A percentile compares a stretch with the other conserved stretches of the same genome.
Conservation (phyloP, 495 filamentous ascomycete genomes). For the Penicillium cataractarum region DNA sequence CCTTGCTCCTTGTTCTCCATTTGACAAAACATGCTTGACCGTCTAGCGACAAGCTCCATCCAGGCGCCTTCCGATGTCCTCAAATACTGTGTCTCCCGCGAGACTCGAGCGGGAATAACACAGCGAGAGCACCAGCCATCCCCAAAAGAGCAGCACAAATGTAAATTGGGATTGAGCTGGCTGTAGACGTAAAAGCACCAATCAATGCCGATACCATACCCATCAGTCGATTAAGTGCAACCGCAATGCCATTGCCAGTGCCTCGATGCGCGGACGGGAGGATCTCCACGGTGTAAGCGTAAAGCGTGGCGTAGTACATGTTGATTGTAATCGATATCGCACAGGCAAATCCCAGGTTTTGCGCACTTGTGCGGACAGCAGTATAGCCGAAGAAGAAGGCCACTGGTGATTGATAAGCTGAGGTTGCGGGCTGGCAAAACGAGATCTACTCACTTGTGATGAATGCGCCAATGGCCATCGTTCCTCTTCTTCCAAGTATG, state of each 20-base stretch:
- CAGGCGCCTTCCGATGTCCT: background rate
- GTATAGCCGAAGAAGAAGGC: slow-evolving; percentile 50
- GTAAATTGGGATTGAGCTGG: slow-evolving; percentile 41
- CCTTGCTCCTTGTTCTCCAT: background rate
- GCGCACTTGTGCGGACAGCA: slow-evolving; percentile 39
- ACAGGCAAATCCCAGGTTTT: slow-evolving; percentile 46
- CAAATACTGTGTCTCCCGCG: slow-evolving; percentile 22
- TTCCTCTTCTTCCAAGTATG: slow-evolving; percentile 39
- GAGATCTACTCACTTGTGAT: slow-evolving; percentile 34
- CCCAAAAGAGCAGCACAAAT: slow-evolving; percentile 42
- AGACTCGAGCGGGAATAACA: slow-evolving; percentile 44
- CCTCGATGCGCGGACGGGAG: slow-evolving; percentile 47
- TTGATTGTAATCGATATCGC: slow-evolving; percentile 47
- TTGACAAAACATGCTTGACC: background rate
- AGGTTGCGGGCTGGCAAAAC: background rate
- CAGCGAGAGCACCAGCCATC: slow-evolving; percentile 35
- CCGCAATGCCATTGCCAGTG: slow-evolving; percentile 46
- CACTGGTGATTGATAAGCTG: slow-evolving; percentile 15
- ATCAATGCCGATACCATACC: slow-evolving; percentile 44
- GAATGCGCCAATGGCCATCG: slow-evolving; percentile 42
- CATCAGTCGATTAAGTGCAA: slow-evolving; percentile 42
- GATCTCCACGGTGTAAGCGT: slow-evolving; percentile 52
- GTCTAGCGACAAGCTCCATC: background rate
- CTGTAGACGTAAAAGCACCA: slow-evolving; percentile 42
- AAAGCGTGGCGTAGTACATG: slow-evolving; percentile 53